These are phyloP conservation scores for Debaryomyces psychrophilus DNA, from an alignment of 1,139 yeast genomes.

Conservation along the genomic window DNA sequence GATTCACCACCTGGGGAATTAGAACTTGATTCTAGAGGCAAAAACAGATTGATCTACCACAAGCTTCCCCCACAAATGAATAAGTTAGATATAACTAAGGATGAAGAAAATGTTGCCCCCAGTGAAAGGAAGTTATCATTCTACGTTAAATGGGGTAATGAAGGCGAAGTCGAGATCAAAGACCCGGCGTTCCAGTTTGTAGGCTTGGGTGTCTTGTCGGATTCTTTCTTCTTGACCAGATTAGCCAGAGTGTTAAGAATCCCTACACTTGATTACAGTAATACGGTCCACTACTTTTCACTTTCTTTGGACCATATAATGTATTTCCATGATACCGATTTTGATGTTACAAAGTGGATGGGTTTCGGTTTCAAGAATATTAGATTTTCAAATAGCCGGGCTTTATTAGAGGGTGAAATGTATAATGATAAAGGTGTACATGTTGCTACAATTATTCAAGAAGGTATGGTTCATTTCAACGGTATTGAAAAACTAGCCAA, in stretches of 20 bases:
- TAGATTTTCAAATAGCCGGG: constrained; percentile 57
- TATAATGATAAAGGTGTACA: constrained; percentile 55
- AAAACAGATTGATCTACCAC: constrained; percentile 27
- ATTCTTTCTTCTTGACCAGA: constrained; percentile 57
- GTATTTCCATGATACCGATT: constrained; percentile 63
- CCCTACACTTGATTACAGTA: constrained; percentile 23
- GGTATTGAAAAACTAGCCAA: constrained; percentile 21
- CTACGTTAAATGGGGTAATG: constrained; percentile 47
- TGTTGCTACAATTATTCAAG: constrained; percentile 68
- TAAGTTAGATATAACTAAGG: constrained; percentile 27
- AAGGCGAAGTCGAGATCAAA: constrained; percentile 23
- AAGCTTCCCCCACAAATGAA: constrained; percentile 47
- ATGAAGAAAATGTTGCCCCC: constrained; percentile 27
- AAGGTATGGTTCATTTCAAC: constrained; percentile 51
- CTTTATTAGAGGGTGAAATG: constrained; percentile 62
- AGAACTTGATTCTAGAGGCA: constrained; percentile 21
- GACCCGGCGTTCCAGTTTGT: constrained; percentile 49
- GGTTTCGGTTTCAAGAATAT: constrained; percentile 52
- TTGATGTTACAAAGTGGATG: constrained; percentile 58
- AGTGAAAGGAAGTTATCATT: constrained; percentile 45
- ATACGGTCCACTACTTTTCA: constrained; percentile 41
- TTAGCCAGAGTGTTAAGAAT: constrained; percentile 34
- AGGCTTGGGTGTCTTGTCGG: constrained; percentile 66
- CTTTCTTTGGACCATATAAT: constrained; percentile 71
- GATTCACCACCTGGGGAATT: constrained; percentile 23